These are phyloP conservation scores for Tetracentron sinense DNA, from an alignment of 164 flowering plant genomes.

Conservation along the genomic window DNA sequence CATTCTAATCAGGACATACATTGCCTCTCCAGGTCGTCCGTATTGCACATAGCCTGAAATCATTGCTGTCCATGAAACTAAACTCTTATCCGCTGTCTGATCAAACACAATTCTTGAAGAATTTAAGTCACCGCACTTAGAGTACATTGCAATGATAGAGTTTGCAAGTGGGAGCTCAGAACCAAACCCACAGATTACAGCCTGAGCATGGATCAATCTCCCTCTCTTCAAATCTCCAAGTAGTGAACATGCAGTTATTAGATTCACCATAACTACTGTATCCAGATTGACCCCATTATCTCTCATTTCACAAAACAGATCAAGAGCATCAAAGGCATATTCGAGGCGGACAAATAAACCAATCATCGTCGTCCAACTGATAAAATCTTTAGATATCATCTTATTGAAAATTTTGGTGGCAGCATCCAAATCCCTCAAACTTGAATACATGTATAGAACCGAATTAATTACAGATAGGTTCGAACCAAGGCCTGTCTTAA, in stretches of 20 bases:
- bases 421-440: slow-evolving; percentile 24
- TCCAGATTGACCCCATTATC: slow-evolving; percentile 17
- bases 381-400: slow-evolving; percentile 34
- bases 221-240: slow-evolving; percentile 33
- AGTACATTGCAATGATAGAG: slow-evolving; percentile 33
- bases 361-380: slow-evolving; percentile 40
- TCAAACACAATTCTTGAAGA: slow-evolving; percentile 30
- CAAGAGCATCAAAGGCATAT: slow-evolving; percentile 23
- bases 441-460: slow-evolving; percentile 36
- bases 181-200: slow-evolving; percentile 22
- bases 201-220: slow-evolving; percentile 31
- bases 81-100: slow-evolving; percentile 18
- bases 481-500: slow-evolving; percentile 23
- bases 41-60: slow-evolving; percentile 34
- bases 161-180: slow-evolving; percentile 20
- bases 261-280: slow-evolving; percentile 21
- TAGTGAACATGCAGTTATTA: slow-evolving; percentile 30
- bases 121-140: slow-evolving; percentile 31
- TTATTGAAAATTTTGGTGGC: slow-evolving; percentile 20
- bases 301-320: slow-evolving; percentile 27
- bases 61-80: slow-evolving; percentile 38
- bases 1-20: slow-evolving; percentile 17
- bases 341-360: slow-evolving; percentile 24
- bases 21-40: slow-evolving; percentile 29
- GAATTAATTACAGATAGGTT: slow-evolving; percentile 26